Percentiles rank a stretch among this genome's conserved stretches.
Conservation (phyloP, 2,329 filamentous ascomycete genomes). For the Aureobasidium zeae region DNA sequence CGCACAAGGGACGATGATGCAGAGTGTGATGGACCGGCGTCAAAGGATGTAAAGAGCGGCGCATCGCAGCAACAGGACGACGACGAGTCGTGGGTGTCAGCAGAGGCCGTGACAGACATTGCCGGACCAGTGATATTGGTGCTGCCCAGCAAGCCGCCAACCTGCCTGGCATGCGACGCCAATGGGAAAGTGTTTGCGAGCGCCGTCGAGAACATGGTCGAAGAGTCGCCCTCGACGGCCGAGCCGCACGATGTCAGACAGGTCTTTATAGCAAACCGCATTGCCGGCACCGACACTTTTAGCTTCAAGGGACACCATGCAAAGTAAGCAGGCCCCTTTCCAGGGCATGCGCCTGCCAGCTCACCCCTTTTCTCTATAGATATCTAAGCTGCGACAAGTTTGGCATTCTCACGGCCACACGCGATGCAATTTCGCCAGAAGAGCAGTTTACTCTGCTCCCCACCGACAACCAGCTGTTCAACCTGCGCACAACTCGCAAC, state of each 20-base stretch:
- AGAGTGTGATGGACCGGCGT: conserved; percentile 22
- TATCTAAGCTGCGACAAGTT: conserved; percentile 81
- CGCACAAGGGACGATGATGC: conserved; percentile 45
- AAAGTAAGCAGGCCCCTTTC: conserved; percentile 42
- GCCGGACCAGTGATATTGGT: conserved; percentile 76
- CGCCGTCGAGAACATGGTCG: conserved; percentile 77
- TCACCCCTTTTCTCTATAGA: conserved; percentile 35
- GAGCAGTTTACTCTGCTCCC: conserved; percentile 59
- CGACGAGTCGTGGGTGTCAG: conserved; percentile 88
- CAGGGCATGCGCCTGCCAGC: not conserved
- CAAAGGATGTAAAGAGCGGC: conserved; percentile 6
- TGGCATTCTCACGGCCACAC: conserved; percentile 65
- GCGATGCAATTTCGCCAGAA: conserved; percentile 72
- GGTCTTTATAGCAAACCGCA: conserved; percentile 83
- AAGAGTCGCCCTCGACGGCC: conserved; percentile 69
- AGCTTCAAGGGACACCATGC: conserved; percentile 88
- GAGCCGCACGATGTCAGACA: conserved; percentile 94
- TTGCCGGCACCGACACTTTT: conserved; percentile 68
- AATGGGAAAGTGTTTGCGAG: conserved; percentile 79
- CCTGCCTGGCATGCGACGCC: conserved; percentile 75
- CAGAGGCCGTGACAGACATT: conserved; percentile 64
- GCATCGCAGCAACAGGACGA: conserved; percentile 31
- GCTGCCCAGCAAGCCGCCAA: conserved; percentile 62
- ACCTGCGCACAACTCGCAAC: conserved; percentile 62
- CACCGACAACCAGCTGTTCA: conserved; percentile 39